Evolutionary conservation across 441 rosid genomes (phyloP), one percentile per base, ranked within the genome.

Genomic region (Aleurites moluccanus): DNA sequence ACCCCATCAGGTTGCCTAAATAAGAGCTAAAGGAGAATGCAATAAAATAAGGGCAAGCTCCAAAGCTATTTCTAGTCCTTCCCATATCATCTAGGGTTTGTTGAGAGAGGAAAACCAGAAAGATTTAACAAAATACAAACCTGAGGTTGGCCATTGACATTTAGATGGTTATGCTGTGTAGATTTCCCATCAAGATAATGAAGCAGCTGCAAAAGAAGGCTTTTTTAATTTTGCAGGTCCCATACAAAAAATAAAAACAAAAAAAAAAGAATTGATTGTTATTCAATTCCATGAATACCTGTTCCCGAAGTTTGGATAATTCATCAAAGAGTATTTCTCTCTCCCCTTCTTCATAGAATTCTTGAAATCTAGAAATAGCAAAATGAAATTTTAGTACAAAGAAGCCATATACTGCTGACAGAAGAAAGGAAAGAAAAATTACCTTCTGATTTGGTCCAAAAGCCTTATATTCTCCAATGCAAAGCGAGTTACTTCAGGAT

Each of bases 401-500:
- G 33, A 55, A 11, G 73, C 65, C 21, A 10, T 59, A 67, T 42
- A 56, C 61, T 45, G 47, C 49, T 76, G 75, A 3, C 59, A 67
- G 61, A 72, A 30, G 13, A 3, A 27, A 30, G 1, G 3, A 81
- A 73, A 52, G 27, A 83, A 78, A 78, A 55, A 45, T 65, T 81
- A 94, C 99, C 98, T 90, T 84, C 95, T 87, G 70, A 92, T 86
- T 83, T 96, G 98, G 67, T 96, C 98, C 76, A 87, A 83, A 72
- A 94, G 95, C 84, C 97, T 94, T 78, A 96, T 94, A 80, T 96
- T 96, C 83, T 96, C 99, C 80, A 84, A 77, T 56, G 99, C 98
- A 82, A 96, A 96, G 78, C 98, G 96, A 68, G 98, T 96, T 77
- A 96, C 89, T 87, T 96, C 99, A 50, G 98, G 99, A 82, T 94